Conservation (phyloP, 2,329 filamentous ascomycete species). For the Trichoderma breve region DNA sequence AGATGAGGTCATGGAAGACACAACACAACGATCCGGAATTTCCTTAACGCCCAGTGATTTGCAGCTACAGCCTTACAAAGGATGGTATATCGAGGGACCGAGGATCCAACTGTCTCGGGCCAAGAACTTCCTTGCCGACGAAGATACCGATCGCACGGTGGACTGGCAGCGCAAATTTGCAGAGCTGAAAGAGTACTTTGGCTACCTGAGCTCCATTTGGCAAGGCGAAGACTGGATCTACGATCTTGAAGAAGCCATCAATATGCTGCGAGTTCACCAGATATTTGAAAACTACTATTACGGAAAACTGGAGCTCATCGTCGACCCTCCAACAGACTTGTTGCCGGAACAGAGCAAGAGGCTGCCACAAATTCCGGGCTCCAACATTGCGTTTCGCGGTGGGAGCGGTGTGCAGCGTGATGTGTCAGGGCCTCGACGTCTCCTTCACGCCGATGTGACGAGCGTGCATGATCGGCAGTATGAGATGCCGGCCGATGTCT, state of each 20-base stretch:
- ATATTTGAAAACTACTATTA: constrained; percentile 39
- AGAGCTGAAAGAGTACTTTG: constrained; percentile 41
- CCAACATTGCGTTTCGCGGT: not conserved
- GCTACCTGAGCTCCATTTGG: constrained; percentile 31
- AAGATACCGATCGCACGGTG: constrained; percentile 44
- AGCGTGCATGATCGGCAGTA: constrained; percentile 17
- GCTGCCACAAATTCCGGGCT: constrained; percentile 28
- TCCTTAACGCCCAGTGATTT: not conserved
- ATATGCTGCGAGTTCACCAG: constrained; percentile 36
- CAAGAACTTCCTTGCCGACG: constrained; percentile 48
- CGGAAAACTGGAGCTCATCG: constrained; percentile 27
- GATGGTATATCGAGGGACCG: constrained; percentile 37
- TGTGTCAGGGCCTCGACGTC: not conserved
- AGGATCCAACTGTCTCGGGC: constrained; percentile 33
- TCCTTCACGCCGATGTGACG: constrained; percentile 8
- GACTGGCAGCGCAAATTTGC: constrained; percentile 40
- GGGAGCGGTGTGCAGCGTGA: not conserved
- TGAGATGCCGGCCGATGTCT: not conserved
- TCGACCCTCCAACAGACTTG: constrained; percentile 26
- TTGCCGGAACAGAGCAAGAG: constrained; percentile 28
- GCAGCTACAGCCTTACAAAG: constrained; percentile 30
- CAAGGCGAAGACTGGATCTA: constrained; percentile 31
- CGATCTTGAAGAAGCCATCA: constrained; percentile 31
- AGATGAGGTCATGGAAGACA: not conserved
- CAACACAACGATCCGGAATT: not conserved